Evolutionary conservation across 2,329 filamentous ascomycete genomes (phyloP).

Genomic region (Penicillium sp.): DNA sequence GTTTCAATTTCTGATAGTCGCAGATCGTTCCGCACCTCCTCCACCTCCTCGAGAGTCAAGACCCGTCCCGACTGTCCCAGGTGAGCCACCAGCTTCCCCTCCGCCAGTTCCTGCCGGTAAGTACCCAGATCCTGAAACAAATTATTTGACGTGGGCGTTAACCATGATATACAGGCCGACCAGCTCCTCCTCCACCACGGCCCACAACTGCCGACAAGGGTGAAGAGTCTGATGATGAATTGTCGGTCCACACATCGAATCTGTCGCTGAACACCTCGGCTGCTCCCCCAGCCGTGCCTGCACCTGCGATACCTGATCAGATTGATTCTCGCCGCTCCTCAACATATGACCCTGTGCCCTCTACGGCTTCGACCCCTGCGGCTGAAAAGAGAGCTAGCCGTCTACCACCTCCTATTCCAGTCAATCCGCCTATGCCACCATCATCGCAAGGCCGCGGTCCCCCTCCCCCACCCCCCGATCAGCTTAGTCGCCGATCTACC

Average conservation of each 20-base stretch:
- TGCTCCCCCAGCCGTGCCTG: slow-evolving; percentile 50
- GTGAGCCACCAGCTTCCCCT: slow-evolving; percentile 37
- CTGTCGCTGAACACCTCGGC: slow-evolving; percentile 44
- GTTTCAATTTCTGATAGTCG: neutral
- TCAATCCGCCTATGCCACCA: slow-evolving; percentile 39
- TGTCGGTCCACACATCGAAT: slow-evolving; percentile 57
- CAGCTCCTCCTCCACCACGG: slow-evolving; percentile 56
- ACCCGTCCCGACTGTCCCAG: slow-evolving; percentile 40
- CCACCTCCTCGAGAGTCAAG: slow-evolving; percentile 45
- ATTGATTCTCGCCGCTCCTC: slow-evolving; percentile 41
- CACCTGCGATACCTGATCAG: slow-evolving; percentile 45
- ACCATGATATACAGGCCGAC: slow-evolving; percentile 57
- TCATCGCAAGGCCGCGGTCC: slow-evolving; percentile 60
- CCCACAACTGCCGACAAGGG: slow-evolving; percentile 69
- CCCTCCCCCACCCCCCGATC: slow-evolving; percentile 60
- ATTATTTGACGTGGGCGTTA: slow-evolving; percentile 8
- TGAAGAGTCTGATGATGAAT: slow-evolving; percentile 85
- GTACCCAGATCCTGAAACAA: slow-evolving; percentile 32
- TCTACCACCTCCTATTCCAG: slow-evolving; percentile 43
- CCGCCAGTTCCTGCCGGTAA: slow-evolving; percentile 55
- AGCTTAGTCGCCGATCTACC: slow-evolving; percentile 59
- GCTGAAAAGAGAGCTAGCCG: slow-evolving; percentile 46
- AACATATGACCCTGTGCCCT: slow-evolving; percentile 47
- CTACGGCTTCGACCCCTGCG: slow-evolving; percentile 31
- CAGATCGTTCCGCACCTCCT: slow-evolving; percentile 48